Evolutionary conservation across 2,329 filamentous ascomycete species (phyloP), one percentile per base, ranked within the genome.

Genomic region (Penicillium griseofulvum): DNA sequence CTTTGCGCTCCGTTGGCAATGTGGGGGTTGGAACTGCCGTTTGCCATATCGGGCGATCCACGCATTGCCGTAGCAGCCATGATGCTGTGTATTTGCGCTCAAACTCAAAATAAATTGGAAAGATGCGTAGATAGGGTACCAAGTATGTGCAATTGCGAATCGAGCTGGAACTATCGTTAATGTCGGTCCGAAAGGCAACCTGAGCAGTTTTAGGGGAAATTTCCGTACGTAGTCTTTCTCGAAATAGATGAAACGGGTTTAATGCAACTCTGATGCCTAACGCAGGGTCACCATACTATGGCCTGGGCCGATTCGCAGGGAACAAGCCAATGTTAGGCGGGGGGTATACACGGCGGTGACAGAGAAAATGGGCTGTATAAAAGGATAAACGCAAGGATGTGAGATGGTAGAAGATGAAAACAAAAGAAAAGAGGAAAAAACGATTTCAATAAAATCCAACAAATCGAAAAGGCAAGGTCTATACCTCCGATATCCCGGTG

Each of bases 401-500:
- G 19, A 29, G 31, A 22, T 54, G 42, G 54, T 38, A 48, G 37
- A 46, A 29, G 24, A 31, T 33, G 42, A 54, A 45, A 37, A 51
- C 41, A n/a, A 42, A 41, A 41, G 24, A 42, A 48, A 41, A 28
- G 42, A 49, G 49, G 8, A 14, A 44, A 17, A 4, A 31, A 31
- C 38, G 19, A 52, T 42, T 50, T 45, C 28, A 41, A 34, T 41
- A 19, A 34, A 49, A 33, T 8, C 19, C 34, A 47, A 16, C 36
- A 49, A 39, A n/a, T 10, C 28, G 19, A 41, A 29, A 29, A 42
- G 50, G 41, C 24, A 50, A 56, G 46, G 39, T 55, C 56, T 59
- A 62, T 64, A 60, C 56, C 50, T 44, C 48, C 48, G 48, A 60
- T 63, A 68, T 61, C 53, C 58, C 56, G 68, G 67, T 68, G 66